Percentiles rank a stretch among this genome's conserved stretches.
These are phyloP conservation scores for Penicillium egyptiacum DNA, from an alignment of 495 filamentous ascomycete species.

Conservation along the genomic window DNA sequence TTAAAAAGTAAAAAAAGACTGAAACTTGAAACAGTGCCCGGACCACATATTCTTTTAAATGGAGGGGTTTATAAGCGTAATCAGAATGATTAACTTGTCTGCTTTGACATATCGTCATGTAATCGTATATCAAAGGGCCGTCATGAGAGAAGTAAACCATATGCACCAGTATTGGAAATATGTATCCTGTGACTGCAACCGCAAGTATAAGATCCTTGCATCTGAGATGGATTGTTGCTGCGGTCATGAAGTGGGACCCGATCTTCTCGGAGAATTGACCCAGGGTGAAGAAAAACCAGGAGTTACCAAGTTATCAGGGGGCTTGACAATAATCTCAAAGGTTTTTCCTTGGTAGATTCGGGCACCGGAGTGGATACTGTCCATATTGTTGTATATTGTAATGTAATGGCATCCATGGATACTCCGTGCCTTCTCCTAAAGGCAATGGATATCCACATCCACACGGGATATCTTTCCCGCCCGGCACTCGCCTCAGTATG, in stretches of 20 bases:
- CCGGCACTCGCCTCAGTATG: not conserved
- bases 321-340: slow-evolving; percentile 11
- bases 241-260: not conserved
- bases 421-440: slow-evolving; percentile 1
- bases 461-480: slow-evolving; percentile 20
- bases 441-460: slow-evolving; percentile 10
- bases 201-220: not conserved
- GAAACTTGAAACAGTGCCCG: slow-evolving; percentile 12
- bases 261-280: slow-evolving; percentile 4
- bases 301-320: slow-evolving; percentile 1
- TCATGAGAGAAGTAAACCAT: not conserved
- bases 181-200: not conserved
- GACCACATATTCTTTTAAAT: slow-evolving; percentile 7
- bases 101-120: not conserved
- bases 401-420: not conserved
- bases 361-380: not conserved
- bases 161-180: not conserved
- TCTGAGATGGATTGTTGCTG: not conserved
- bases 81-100: not conserved
- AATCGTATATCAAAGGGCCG: not conserved
- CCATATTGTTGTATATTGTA: not conserved
- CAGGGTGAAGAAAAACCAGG: not conserved
- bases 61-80: not conserved
- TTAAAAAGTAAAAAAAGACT: too few relatives aligned
- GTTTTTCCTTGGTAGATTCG: slow-evolving; percentile 7